Conservation (phyloP, 2,329 filamentous ascomycete genomes). For the Arthrobotrys iridis region DNA sequence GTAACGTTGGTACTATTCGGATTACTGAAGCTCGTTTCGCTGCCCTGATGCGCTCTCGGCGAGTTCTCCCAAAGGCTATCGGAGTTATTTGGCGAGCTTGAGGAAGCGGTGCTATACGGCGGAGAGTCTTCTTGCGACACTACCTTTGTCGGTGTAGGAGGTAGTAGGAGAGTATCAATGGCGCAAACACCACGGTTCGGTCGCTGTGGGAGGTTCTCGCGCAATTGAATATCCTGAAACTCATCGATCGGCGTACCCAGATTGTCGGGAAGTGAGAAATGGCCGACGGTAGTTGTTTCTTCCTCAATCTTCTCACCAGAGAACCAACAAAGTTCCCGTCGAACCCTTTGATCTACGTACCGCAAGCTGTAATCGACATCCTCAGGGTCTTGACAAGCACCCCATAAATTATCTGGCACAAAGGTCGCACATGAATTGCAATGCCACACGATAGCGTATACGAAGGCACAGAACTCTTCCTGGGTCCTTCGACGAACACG, state of each 20-base stretch:
- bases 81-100: conserved; percentile 46
- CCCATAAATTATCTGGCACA: conserved; percentile 48
- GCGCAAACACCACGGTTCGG: conserved; percentile 29
- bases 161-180: conserved; percentile 23
- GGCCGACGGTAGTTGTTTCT: conserved; percentile 9
- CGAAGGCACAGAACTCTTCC: conserved; percentile 45
- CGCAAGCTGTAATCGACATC: conserved; percentile 48
- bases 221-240: conserved; percentile 14
- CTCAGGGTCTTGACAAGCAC: conserved; percentile 10
- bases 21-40: conserved; percentile 48
- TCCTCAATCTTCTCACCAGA: conserved; percentile 8
- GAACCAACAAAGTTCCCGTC: conserved; percentile 37
- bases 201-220: neutral
- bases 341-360: conserved; percentile 42
- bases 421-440: conserved; percentile 52
- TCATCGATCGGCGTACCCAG: conserved; percentile 5
- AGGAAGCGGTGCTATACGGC: conserved; percentile 43
- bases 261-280: conserved; percentile 27
- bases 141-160: conserved; percentile 9
- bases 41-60: conserved; percentile 31
- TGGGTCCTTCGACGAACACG: conserved; percentile 35
- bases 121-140: conserved; percentile 19
- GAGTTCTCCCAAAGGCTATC: conserved; percentile 43
- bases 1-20: conserved; percentile 51
- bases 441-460: conserved; percentile 47